Evolutionary conservation across 2,329 filamentous ascomycete genomes (phyloP), one percentile per base, ranked within the genome.

Genomic region (Aspergillus japonicus): DNA sequence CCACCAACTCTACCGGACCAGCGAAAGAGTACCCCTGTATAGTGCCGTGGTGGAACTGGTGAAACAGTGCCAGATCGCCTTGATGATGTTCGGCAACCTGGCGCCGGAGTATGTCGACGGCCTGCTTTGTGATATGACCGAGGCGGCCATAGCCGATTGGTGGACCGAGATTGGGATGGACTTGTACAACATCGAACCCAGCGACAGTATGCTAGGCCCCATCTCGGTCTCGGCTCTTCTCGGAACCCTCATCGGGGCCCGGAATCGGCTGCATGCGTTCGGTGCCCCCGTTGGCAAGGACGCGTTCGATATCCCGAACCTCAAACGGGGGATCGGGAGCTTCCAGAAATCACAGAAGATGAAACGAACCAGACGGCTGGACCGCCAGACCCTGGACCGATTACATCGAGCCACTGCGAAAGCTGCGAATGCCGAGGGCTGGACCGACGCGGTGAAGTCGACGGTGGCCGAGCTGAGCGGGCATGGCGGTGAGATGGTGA

Each of bases 81-180:
- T 99, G 60, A 89, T 91, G 70, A 81, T 97, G 61, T 99, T 97
- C 75, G 91, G 89, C 56, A 92, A 93, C 73, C 80, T 98, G 5
- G 88, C 91, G n/a, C 84, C 89, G 31, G 90, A 93, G 65, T 98
- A 96, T 72, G 90, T 91, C 7, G 95, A 99, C 70, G 95, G 95
- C 0, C 78, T 97, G 24, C 83, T 99, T 3, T 99, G 95, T 73
- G 95, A 99, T 77, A 83, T 95, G 48, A 98, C 95, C 0, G 95
- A 99, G 74, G 88, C 85, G 62, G 92, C 93, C 1, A 87, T 98
- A 68, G 89, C 88, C 62, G 91, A 97, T 73, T 99, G 95, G 95
- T 98, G 95, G 95, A 88, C 90, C 1, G 91, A 96, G 69, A 89
- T 97, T 61, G 95, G 95, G 1, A 89, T 88, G 0, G 94, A 98